Evolutionary conservation across 345 rosid genomes (phyloP), one percentile per base, ranked within the genome.

Genomic region (Melaleuca quinquenervia): DNA sequence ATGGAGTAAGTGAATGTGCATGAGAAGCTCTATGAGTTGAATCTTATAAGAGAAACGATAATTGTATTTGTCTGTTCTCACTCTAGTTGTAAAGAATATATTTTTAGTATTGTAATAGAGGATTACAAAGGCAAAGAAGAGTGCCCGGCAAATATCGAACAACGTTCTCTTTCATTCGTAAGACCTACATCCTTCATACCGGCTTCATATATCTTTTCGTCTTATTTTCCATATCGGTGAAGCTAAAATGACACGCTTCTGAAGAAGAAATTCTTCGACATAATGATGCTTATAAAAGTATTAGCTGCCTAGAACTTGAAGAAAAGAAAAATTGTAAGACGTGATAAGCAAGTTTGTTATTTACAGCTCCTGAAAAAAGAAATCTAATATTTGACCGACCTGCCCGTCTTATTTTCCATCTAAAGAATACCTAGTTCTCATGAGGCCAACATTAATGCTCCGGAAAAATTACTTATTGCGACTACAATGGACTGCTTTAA

Each of bases 331-430:
- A 41, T 41, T 41, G 1, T 29, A 29, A 15, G 45, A 64, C 0
- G 6, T 64, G 16, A 64, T 64, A 22, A 32, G 20, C 22, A 64
- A 6, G 6, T 8, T 16, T 32, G 76, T 29, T 64, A 16, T 1
- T 16, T 32, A 16, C 6, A 6, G 6, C 45, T 64, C 44, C 32
- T 64, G 21, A 64, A 16, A 14, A 32, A 64, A 16, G 3, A 64
- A 58, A 64, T 16, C 1, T 32, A 16, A 64, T 4, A 32, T n/a
- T n/a, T n/a, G 45, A 64, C 21, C 12, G 1, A 15, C 32, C 32
- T 1, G 41, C 8, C 1, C 32, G 0, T 6, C 13, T 56, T 24
- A 0, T 56, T n/a, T 16, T 15, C 18, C 7, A 6, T 13, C 12
- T 64, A 32, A 2, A 32, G 12, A 32, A 64, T 62, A n/a, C 15